Evolutionary conservation across 1,284 basidiomycete species (phyloP).

Genomic region (Phylloporus sp.): DNA sequence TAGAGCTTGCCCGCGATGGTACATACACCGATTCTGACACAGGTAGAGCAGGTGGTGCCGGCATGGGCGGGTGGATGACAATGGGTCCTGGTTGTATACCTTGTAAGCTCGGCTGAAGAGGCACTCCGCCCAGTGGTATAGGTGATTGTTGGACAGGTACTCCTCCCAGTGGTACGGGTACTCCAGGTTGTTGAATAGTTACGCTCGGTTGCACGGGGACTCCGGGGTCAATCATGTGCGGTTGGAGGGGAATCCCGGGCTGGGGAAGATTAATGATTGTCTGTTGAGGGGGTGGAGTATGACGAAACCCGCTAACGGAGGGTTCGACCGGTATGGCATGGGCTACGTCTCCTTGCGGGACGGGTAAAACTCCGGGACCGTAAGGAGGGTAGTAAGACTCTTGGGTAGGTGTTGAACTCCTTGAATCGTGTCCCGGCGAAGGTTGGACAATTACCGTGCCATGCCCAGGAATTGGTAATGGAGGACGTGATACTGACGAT

Average conservation of each 20-base stretch:
- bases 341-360: constrained; percentile 17
- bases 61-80: constrained; percentile 24
- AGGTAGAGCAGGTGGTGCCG: constrained; percentile 1
- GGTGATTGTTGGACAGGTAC: constrained; percentile 8
- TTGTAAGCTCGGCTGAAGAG: constrained; percentile 9
- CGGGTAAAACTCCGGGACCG: constrained; percentile 20
- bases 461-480: constrained; percentile 28
- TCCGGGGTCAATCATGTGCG: constrained; percentile 18
- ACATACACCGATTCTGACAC: constrained; percentile 11
- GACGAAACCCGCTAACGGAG: constrained; percentile 6
- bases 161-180: constrained; percentile 5
- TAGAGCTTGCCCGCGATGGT: constrained; percentile 23
- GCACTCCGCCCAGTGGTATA: constrained; percentile 1
- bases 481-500: constrained; percentile 15
- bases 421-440: constrained; percentile 22
- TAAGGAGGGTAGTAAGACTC: constrained; percentile 19
- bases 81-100: constrained; percentile 11
- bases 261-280: constrained; percentile 20
- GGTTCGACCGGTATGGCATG: constrained; percentile 18
- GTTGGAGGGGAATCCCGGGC: constrained; percentile 24
- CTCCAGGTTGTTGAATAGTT: constrained; percentile 10
- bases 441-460: constrained; percentile 21
- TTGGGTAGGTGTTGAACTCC: constrained; percentile 33
- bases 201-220: constrained; percentile 14
- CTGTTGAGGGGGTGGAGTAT: constrained; percentile 14